Base-by-base conservation (phyloP, 2,329 filamentous ascomycete species). In the Neophaeococcomyces mojaviensis region DNA sequence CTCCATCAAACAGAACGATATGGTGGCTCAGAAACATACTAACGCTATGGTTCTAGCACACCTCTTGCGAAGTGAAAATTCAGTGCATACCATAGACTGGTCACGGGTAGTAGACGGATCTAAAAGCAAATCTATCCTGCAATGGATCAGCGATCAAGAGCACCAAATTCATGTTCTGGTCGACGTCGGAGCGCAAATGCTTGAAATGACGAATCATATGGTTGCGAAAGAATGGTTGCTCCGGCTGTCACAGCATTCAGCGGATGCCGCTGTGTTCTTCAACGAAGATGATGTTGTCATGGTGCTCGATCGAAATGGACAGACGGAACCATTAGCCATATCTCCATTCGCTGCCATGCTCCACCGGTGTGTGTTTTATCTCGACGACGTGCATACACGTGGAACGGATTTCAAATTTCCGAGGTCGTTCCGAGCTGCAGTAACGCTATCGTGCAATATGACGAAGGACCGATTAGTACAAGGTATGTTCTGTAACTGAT, bases 401-500 rank as follows among this genome's bases (percentile, higher is more conserved):
- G 84, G 85, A 0, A 86, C 75, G 0, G 84, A 89, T 51, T 57
- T 88, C 0, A 76, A 73, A 28, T 61, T 87, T 0, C 84, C 82
- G 0, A 46, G 47, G 0, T 3, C 72, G 10, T 82, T 81, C 52
- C 67, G 77, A 0, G 85, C 83, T 0, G 79, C 78, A 0, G 78
- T 88, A 0, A 88, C 82, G 0, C 59, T 90, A 0, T 83, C 84
- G 0, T 69, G 79, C 0, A 67, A 69, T 3, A 53, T 87, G 1
- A 82, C 78, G 0, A 89, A 88, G 50, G 85, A 89, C 49, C 67
- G 73, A 12, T 58, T 87, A 0, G 77, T 81, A 0, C 83, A 88
- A 72, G 81, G 79, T 79, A 64, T 58, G 67, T 16, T 39, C 16
- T 13, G n/a, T n/a, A n/a, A n/a, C n/a, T n/a, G n/a, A n/a, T n/a